These are phyloP conservation scores for Yamadazyma trypodendri DNA, from an alignment of 1,139 yeast species.

Conservation along the genomic window DNA sequence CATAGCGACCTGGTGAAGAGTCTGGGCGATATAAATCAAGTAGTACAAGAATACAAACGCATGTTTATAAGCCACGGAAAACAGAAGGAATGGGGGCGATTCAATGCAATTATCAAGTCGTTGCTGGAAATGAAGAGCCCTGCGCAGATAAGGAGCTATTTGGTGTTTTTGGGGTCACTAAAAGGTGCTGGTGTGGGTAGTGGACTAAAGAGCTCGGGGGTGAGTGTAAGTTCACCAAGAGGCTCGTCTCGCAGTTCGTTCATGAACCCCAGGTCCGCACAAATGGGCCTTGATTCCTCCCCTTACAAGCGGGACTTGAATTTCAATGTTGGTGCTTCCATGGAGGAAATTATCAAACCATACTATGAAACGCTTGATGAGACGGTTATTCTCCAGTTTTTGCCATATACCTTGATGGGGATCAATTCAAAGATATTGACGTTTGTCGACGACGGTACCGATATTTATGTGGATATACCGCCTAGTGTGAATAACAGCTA, in stretches of 20 bases:
- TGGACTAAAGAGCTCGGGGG: background rate
- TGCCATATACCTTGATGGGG: conserved; percentile 72
- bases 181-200: conserved; percentile 7
- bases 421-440: conserved; percentile 64
- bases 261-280: conserved; percentile 3
- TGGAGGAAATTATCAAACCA: conserved; percentile 26
- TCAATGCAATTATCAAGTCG: conserved; percentile 30
- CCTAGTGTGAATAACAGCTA: conserved; percentile 54
- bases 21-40: conserved; percentile 15
- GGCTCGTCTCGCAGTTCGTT: conserved; percentile 4
- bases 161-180: conserved; percentile 31
- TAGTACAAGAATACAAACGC: conserved; percentile 25
- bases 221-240: conserved; percentile 3
- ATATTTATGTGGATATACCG: conserved; percentile 44
- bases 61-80: conserved; percentile 26
- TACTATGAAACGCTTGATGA: conserved; percentile 44
- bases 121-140: conserved; percentile 27
- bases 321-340: conserved; percentile 7
- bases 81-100: conserved; percentile 30
- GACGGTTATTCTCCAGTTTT: conserved; percentile 50
- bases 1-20: conserved; percentile 8
- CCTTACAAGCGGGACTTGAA: conserved; percentile 4
- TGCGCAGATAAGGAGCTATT: conserved; percentile 38
- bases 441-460: conserved; percentile 33
- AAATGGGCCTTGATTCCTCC: conserved; percentile 6